phyloP scores from a whole-genome alignment of 352 stramenopile species.

The Hyphochytrium catenoides region DNA sequence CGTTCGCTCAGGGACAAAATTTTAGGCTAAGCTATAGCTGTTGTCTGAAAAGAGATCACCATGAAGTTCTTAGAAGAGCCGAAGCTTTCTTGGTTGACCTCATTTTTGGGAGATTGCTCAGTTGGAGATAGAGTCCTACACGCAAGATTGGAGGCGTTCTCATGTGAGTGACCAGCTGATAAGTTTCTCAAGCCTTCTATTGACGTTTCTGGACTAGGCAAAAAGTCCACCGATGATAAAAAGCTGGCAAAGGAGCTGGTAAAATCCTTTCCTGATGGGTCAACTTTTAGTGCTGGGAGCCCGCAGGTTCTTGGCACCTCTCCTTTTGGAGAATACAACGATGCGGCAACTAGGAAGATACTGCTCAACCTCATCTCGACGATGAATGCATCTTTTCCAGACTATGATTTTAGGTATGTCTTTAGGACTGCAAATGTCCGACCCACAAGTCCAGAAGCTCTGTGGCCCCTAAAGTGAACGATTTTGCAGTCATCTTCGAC shows the following conservation, averaged over 20 bases:
- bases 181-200: background rate
- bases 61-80: conserved; percentile 85
- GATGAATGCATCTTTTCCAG: conserved; percentile 77
- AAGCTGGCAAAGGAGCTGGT: conserved; percentile 66
- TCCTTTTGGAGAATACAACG: conserved; percentile 42
- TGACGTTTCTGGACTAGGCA: conserved; percentile 15
- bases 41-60: too few species aligned
- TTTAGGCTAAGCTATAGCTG: too few species aligned
- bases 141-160: conserved; percentile 69
- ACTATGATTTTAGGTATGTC: conserved; percentile 73
- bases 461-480: too few species aligned
- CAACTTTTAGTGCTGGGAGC: conserved; percentile 17
- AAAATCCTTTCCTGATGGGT: conserved; percentile 47
- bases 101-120: conserved; percentile 51
- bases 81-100: conserved; percentile 63
- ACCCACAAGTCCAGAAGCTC: too few species aligned
- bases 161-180: conserved; percentile 17
- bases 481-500: too few species aligned
- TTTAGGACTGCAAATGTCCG: too few species aligned
- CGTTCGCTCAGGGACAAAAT: too few species aligned
- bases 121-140: conserved; percentile 59
- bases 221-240: conserved; percentile 72
- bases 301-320: conserved; percentile 19
- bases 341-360: conserved; percentile 50
- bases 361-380: conserved; percentile 78